These are phyloP conservation scores for Triglochin maritima DNA, from an alignment of 106 monocot species.

Conservation along the genomic window DNA sequence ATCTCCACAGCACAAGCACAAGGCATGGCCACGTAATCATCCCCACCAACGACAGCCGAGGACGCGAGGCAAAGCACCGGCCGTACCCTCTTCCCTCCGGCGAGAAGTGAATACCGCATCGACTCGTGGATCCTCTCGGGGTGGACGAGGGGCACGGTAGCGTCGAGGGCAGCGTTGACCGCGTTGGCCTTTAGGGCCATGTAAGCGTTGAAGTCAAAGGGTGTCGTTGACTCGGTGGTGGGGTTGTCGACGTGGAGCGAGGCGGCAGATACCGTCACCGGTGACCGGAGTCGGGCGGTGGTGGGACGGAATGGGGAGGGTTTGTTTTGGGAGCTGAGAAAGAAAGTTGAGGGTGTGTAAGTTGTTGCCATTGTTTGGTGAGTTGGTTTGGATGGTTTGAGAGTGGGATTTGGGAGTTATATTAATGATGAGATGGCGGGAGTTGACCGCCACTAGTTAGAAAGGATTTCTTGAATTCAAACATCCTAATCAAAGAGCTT, in stretches of 20 bases:
- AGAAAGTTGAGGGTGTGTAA: background rate
- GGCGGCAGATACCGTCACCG: too few relatives aligned
- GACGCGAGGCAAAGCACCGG: constrained; percentile 21
- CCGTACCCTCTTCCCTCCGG: constrained; percentile 22
- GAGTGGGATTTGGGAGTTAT: too few relatives aligned
- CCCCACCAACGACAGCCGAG: constrained; percentile 41
- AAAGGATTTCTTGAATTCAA: too few relatives aligned
- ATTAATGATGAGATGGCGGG: too few relatives aligned
- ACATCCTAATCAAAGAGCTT: too few relatives aligned
- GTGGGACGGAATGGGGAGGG: background rate
- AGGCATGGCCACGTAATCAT: constrained; percentile 8
- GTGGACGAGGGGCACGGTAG: constrained; percentile 7
- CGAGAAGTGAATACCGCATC: constrained; percentile 21
- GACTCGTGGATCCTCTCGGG: constrained; percentile 17
- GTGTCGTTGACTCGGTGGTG: background rate
- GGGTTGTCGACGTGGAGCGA: background rate
- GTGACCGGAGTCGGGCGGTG: background rate
- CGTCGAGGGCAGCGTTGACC: constrained; percentile 15
- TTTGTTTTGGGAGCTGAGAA: background rate
- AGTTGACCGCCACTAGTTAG: too few relatives aligned
- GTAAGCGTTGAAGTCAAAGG: constrained; percentile 19
- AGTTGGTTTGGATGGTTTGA: background rate
- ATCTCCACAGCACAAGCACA: constrained; percentile 29
- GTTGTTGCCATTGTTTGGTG: background rate
- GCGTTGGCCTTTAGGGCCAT: constrained; percentile 9